phyloP scores from a whole-genome alignment of 2,329 filamentous ascomycete genomes.

The Diaporthe capsici region DNA sequence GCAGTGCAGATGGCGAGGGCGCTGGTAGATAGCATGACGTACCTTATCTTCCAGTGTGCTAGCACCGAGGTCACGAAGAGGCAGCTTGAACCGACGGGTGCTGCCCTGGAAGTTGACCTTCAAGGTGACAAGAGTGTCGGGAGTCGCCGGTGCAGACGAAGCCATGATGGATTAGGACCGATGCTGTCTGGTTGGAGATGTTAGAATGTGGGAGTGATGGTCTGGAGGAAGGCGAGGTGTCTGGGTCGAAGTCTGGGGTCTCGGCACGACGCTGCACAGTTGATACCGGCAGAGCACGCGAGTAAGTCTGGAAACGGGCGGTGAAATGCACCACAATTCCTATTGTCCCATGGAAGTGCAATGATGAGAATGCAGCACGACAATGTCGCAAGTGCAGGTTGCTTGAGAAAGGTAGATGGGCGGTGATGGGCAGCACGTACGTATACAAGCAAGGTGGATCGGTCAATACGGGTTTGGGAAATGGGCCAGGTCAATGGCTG shows the following conservation, averaged over 20 bases:
- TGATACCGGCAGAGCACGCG: constrained; percentile 11
- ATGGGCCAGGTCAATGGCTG: constrained; percentile 3
- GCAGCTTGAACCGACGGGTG: constrained; percentile 89
- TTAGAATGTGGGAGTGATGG: constrained; percentile 12
- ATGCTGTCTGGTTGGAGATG: constrained; percentile 12
- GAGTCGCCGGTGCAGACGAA: constrained; percentile 53
- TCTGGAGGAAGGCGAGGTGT: neutral
- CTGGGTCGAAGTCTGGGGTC: neutral
- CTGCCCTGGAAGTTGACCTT: constrained; percentile 85
- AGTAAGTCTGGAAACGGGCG: constrained; percentile 25
- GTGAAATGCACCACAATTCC: neutral
- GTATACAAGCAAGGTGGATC: neutral
- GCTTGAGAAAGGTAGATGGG: neutral
- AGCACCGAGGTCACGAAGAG: constrained; percentile 85
- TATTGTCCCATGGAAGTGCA: neutral
- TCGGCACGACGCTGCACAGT: constrained; percentile 8
- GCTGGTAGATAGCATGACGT: constrained; percentile 57
- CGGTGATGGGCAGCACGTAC: constrained; percentile 20
- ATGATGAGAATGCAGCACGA: neutral
- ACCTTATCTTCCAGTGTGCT: constrained; percentile 86
- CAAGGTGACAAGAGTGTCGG: constrained; percentile 84
- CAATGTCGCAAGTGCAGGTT: neutral
- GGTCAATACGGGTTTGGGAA: neutral
- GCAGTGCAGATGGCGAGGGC: constrained; percentile 26
- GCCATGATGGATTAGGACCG: constrained; percentile 50